Percentiles rank a stretch among this genome's conserved stretches.
phyloP scores from a whole-genome alignment of 331 rosid genomes.

The Phaseolus coccineus region DNA sequence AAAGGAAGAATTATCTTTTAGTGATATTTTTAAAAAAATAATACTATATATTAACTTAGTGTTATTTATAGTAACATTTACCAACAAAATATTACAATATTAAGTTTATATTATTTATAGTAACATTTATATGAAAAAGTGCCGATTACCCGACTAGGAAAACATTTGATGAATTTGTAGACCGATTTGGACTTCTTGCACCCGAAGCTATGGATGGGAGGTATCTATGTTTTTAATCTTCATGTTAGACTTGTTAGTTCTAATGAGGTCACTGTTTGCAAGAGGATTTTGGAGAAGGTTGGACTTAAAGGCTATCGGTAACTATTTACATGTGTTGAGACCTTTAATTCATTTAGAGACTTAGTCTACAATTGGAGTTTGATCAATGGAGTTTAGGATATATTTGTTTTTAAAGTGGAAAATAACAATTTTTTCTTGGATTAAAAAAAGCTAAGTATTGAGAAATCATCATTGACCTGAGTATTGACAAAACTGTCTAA shows the following conservation, averaged over 20 bases:
- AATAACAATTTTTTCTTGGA: not conserved
- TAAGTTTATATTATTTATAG: no score
- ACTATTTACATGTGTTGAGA: constrained; percentile 35
- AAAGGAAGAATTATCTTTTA: no score
- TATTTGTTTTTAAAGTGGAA: constrained; percentile 13
- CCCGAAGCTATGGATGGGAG: constrained; percentile 90
- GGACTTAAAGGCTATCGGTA: constrained; percentile 96
- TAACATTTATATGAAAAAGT: constrained; percentile 24
- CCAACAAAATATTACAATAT: no score
- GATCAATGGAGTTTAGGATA: constrained; percentile 28
- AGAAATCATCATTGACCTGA: constrained; percentile 25
- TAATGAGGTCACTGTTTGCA: constrained; percentile 86
- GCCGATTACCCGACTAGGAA: constrained; percentile 98
- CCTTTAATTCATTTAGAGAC: constrained; percentile 11
- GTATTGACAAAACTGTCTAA: constrained; percentile 5
- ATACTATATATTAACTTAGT: no score
- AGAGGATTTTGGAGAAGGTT: constrained; percentile 84
- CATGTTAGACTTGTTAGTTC: constrained; percentile 56
- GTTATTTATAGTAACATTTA: no score
- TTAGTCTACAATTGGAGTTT: constrained; percentile 32
- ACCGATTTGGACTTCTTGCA: constrained; percentile 96
- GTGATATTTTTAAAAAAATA: no score
- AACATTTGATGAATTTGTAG: constrained; percentile 88
- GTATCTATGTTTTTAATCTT: constrained; percentile 50
- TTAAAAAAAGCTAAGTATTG: constrained; percentile 26